Evolutionary conservation across 176 grass and related monocot genomes (phyloP), one percentile per base, ranked within the genome.

Genomic region (Cocos nucifera): DNA sequence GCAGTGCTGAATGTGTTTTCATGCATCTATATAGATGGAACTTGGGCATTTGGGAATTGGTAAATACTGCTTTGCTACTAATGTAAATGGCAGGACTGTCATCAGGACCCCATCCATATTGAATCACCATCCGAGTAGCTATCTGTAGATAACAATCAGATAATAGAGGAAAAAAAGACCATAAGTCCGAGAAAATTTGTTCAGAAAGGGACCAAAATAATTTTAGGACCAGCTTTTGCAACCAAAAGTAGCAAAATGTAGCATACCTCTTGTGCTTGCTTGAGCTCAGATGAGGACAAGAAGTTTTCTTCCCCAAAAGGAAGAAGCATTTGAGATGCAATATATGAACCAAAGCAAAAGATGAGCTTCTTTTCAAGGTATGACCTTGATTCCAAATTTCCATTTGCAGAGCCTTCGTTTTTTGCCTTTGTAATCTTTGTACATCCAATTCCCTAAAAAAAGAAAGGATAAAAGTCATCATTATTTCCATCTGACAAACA

Each of bases 101-200:
- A 77, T 77, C 62, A n/a, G 74, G 74, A 44, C 74, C 59, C 74
- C 74, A 77, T 77, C 74, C 74, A 61, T 77, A 77, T 62, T 77
- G 57, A 52, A 77, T 61, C 56, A 77, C 74, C 74, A 77, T 77
- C 27, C 58, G 63, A 19, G 74, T 77, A 48, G 64, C 64, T 35
- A 77, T 77, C 74, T 77, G 74, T 54, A 18, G 17, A 62, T 58
- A 61, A 53, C 16, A 61, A 51, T 19, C 49, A 62, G 35, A 50
- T 17, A 44, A 44, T 14, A 44, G 8, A 44, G 8, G 35, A 44
- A 44, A 14, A 4, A 44, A 44, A 44, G 35, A 44, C 2, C 35
- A 44, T 44, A 44, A 44, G 35, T 44, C 35, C 10, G 0, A 44
- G 1, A 44, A 12, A 44, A 14, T 14, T 3, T 44, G 35, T 12